Conservation (phyloP, 345 rosid genomes). For the Durio zibethinus region DNA sequence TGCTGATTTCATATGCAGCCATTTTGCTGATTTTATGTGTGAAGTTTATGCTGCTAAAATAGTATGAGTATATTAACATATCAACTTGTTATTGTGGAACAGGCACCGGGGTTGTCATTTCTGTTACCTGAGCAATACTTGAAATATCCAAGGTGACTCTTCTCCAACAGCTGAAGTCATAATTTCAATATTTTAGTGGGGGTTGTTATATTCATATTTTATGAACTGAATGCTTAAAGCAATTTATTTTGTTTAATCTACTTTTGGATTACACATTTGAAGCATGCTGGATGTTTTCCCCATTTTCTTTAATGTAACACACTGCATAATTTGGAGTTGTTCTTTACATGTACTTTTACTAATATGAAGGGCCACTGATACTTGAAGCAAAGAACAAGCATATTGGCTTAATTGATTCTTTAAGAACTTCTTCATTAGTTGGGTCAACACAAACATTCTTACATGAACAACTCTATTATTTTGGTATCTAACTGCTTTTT, state of each 20-base stretch:
- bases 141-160: constrained; percentile 78
- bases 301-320: not conserved
- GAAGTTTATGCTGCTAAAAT: not conserved
- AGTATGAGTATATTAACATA: constrained; percentile 13
- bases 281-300: not conserved
- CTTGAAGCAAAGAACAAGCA: not conserved
- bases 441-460: not conserved
- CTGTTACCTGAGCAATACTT: constrained; percentile 77
- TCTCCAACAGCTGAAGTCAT: constrained; percentile 1
- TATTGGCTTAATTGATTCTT: not conserved
- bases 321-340: not conserved
- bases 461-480: not conserved
- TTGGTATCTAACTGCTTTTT: not conserved
- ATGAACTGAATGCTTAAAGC: not conserved
- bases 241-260: not conserved
- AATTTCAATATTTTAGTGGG: not conserved
- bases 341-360: not conserved
- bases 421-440: not conserved
- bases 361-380: not conserved
- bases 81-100: constrained; percentile 29
- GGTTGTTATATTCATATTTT: not conserved
- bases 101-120: constrained; percentile 97
- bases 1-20: not conserved
- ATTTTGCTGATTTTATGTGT: not conserved
- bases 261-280: not conserved